Evolutionary conservation across 495 filamentous ascomycete genomes (phyloP).

Genomic region (Neurospora sublineolata): DNA sequence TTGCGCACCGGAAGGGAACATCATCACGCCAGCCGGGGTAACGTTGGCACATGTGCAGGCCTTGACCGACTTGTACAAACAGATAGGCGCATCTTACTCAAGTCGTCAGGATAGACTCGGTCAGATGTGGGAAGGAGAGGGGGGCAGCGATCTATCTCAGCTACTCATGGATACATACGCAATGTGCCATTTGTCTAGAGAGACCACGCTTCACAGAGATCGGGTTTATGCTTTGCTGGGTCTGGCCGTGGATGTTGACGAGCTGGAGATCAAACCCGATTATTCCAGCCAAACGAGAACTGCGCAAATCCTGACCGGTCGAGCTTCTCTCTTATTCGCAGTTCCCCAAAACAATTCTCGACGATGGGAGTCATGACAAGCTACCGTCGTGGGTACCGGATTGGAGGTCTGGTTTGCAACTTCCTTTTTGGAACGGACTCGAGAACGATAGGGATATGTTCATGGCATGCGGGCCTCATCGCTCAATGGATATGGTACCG

Average conservation of each 20-base stretch:
- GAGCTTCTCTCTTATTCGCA: conserved; percentile 4
- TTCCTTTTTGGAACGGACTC: background rate
- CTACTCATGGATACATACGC: background rate
- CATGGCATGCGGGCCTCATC: background rate
- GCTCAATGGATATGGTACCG: background rate
- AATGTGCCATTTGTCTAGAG: background rate
- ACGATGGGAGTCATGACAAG: background rate
- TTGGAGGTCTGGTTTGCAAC: background rate
- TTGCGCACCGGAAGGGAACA: background rate
- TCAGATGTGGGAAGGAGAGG: background rate
- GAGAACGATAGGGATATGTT: background rate
- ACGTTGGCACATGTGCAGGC: background rate
- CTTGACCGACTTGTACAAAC: background rate
- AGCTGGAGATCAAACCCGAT: conserved; percentile 2
- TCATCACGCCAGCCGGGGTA: background rate
- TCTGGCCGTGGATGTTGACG: conserved; percentile 4
- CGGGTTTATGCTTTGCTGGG: conserved; percentile 8
- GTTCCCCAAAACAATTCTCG: conserved; percentile 1
- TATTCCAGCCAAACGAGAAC: background rate
- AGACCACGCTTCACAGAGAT: conserved; percentile 1
- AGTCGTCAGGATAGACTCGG: background rate
- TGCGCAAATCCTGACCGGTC: background rate
- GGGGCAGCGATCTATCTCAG: background rate
- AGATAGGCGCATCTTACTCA: rapidly evolving
- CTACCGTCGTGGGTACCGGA: conserved; percentile 13